Conservation (phyloP, 495 filamentous ascomycete species). For the Neurospora sp. region DNA sequence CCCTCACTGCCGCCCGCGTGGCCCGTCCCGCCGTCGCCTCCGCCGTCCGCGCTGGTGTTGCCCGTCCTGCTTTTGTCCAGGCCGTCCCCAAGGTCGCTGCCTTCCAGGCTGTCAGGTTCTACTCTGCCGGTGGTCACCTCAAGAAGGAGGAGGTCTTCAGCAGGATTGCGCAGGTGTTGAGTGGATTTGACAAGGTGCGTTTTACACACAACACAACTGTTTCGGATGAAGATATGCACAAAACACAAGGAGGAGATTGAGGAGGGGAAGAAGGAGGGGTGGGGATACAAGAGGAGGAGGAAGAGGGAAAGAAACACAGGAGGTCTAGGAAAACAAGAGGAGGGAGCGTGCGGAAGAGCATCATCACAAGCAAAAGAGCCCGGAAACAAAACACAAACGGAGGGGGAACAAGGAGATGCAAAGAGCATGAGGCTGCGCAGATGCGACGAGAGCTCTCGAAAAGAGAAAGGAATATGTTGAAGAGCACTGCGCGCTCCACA, state of each 20-base stretch:
- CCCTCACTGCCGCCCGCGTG: slow-evolving; percentile 48
- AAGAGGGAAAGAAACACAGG: neutral
- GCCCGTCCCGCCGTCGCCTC: slow-evolving; percentile 40
- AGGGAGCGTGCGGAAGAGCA: neutral
- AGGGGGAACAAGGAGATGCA: neutral
- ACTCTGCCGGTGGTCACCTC: slow-evolving; percentile 71
- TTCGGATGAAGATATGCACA: no score
- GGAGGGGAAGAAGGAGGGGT: neutral
- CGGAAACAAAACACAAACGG: neutral
- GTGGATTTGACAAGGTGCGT: slow-evolving; percentile 94
- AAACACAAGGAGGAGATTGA: neutral
- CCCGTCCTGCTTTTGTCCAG: slow-evolving; percentile 13
- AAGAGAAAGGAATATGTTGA: neutral
- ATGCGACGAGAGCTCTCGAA: neutral
- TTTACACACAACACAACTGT: neutral
- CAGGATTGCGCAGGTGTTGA: slow-evolving; percentile 83
- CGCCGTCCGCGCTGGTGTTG: slow-evolving; percentile 24
- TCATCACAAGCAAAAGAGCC: neutral
- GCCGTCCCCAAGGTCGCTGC: slow-evolving; percentile 39
- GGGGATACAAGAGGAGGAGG: neutral
- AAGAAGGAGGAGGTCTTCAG: slow-evolving; percentile 77
- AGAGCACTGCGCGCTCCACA: neutral
- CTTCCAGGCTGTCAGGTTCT: slow-evolving; percentile 61
- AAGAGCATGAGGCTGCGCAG: neutral
- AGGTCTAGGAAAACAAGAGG: neutral